Evolutionary conservation across 495 filamentous ascomycete species (phyloP).

Genomic region (Tuber brumale): DNA sequence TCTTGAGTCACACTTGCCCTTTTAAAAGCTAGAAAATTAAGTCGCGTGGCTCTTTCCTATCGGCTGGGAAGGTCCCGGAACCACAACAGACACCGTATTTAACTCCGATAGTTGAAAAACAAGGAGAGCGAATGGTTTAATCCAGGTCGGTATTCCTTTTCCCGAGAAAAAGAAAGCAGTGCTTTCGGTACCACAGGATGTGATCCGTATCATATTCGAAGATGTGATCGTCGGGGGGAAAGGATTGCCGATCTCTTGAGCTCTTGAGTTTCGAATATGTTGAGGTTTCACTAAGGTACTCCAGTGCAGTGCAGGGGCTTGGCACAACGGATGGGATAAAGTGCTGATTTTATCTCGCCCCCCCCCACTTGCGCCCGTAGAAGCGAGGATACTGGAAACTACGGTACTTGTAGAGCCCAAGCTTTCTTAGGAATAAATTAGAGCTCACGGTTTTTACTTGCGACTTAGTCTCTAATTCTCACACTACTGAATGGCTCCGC

Average conservation of each 20-base stretch:
- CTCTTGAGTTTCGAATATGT: background rate
- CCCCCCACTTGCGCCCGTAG: background rate
- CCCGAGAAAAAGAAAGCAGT: constrained; percentile 1
- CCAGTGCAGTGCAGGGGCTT: background rate
- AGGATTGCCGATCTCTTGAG: background rate
- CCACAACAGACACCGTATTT: background rate
- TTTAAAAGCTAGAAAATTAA: background rate
- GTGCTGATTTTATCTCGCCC: background rate
- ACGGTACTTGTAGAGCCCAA: background rate
- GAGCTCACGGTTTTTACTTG: background rate
- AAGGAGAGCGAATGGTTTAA: background rate
- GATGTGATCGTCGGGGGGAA: background rate
- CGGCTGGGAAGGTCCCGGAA: background rate
- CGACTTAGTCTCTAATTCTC: background rate
- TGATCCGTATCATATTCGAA: background rate
- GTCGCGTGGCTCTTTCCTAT: background rate
- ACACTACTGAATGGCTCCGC: background rate
- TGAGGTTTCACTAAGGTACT: background rate
- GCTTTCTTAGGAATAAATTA: background rate
- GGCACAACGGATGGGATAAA: background rate
- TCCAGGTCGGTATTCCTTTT: background rate
- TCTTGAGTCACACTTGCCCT: background rate
- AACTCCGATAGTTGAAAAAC: background rate
- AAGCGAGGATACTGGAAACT: background rate
- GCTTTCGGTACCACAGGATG: background rate